These are phyloP conservation scores for Tuber umbilicatum DNA, from an alignment of 495 filamentous ascomycete genomes.

Conservation along the genomic window DNA sequence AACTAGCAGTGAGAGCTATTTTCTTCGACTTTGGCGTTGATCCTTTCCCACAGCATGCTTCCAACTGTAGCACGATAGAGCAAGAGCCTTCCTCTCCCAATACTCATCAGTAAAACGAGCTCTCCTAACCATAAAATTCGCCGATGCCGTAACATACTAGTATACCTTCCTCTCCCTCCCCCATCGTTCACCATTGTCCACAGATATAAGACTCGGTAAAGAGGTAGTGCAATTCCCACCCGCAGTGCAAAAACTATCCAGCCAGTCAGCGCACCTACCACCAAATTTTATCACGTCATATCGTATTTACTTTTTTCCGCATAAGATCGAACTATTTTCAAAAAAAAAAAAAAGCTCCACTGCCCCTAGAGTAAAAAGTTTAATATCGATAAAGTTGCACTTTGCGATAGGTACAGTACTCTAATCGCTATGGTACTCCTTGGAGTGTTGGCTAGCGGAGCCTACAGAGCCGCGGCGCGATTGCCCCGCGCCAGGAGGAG, in stretches of 20 bases:
- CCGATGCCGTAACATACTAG: neutral
- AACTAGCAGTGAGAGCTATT: neutral
- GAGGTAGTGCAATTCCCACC: constrained; percentile 1
- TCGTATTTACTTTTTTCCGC: neutral
- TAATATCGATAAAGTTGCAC: neutral
- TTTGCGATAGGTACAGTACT: neutral
- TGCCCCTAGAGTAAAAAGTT: neutral
- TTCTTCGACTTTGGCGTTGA: neutral
- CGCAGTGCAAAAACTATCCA: neutral
- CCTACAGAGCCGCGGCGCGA: neutral
- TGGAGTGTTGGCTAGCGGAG: neutral
- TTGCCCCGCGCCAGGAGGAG: neutral
- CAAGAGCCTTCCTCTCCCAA: neutral
- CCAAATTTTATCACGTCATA: neutral
- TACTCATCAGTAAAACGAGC: neutral
- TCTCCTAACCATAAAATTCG: neutral
- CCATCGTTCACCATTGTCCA: neutral
- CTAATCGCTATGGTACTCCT: neutral
- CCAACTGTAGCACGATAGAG: neutral
- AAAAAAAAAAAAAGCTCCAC: neutral
- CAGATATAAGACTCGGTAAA: neutral
- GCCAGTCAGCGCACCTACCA: neutral
- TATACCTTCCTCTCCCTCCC: neutral
- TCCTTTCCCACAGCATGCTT: neutral
- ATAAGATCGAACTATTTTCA: neutral